These are phyloP conservation scores for Saxispiralis lemnorum DNA, from an alignment of 495 filamentous ascomycete genomes.

Conservation along the genomic window DNA sequence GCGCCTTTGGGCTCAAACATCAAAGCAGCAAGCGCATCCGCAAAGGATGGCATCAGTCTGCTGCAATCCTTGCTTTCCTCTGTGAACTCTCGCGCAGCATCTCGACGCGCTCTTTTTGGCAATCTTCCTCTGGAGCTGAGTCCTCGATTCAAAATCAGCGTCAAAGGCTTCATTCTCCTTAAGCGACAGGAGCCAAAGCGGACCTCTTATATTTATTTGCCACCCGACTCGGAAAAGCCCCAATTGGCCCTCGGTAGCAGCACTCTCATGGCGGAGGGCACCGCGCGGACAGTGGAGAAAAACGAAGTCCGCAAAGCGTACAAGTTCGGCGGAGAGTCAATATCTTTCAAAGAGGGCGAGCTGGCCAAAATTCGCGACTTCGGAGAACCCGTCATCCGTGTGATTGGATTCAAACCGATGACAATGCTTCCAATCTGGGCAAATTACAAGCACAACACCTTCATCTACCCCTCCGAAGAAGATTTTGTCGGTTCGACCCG, in stretches of 20 bases:
- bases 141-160: conserved; percentile 65
- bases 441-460: conserved; percentile 64
- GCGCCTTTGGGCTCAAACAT: conserved; percentile 26
- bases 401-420: conserved; percentile 84
- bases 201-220: conserved; percentile 67
- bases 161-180: conserved; percentile 82
- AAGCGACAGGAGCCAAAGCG: conserved; percentile 64
- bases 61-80: conserved; percentile 70
- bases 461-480: conserved; percentile 88
- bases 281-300: conserved; percentile 57
- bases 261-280: conserved; percentile 55
- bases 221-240: conserved; percentile 49
- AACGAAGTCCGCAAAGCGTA: conserved; percentile 77
- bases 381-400: conserved; percentile 63
- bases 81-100: conserved; percentile 75
- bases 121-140: conserved; percentile 73
- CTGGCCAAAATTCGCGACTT: conserved; percentile 57
- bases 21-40: conserved; percentile 26
- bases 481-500: conserved; percentile 78
- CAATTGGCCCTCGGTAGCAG: conserved; percentile 63
- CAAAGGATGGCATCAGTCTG: conserved; percentile 59
- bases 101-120: conserved; percentile 74
- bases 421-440: conserved; percentile 68
- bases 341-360: conserved; percentile 73
- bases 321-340: conserved; percentile 82